Conservation (phyloP, 2,329 filamentous ascomycete genomes). For the Leptographium lundbergii region DNA sequence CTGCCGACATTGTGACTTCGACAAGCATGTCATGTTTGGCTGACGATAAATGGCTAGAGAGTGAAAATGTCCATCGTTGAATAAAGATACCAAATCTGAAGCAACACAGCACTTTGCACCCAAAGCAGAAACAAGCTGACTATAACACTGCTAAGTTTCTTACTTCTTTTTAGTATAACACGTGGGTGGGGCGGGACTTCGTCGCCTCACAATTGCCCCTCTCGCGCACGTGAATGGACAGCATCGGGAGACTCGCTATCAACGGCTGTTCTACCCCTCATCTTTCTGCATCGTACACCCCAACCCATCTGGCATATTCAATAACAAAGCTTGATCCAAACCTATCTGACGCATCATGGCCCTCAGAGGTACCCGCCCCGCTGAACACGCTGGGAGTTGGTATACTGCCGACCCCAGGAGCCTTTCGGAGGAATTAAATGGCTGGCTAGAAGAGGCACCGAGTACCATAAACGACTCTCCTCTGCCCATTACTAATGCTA, state of each 20-base stretch:
- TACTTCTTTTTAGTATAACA: background rate
- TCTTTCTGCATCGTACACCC: background rate
- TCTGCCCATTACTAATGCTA: conserved; percentile 61
- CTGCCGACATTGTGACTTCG: too few species aligned
- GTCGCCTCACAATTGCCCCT: background rate
- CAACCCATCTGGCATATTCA: too few species aligned
- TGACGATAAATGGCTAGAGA: too few species aligned
- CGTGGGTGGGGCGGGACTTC: background rate
- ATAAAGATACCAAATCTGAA: too few species aligned
- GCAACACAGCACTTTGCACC: too few species aligned
- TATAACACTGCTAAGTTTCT: too few species aligned
- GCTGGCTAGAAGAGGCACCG: conserved; percentile 62
- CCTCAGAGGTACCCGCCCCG: conserved; percentile 9
- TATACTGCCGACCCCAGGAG: conserved; percentile 50
- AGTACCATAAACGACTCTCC: conserved; percentile 42
- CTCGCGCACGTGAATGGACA: background rate
- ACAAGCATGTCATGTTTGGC: too few species aligned
- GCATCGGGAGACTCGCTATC: too few species aligned
- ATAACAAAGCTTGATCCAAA: background rate
- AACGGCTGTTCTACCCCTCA: background rate
- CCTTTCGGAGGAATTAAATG: conserved; percentile 60
- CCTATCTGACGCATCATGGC: conserved; percentile 3
- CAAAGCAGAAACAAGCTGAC: too few species aligned
- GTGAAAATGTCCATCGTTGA: too few species aligned
- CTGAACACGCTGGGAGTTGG: conserved; percentile 71